Evolutionary conservation across 805 yeast species (phyloP).

Genomic region (Lipomyces chichibuensis): DNA sequence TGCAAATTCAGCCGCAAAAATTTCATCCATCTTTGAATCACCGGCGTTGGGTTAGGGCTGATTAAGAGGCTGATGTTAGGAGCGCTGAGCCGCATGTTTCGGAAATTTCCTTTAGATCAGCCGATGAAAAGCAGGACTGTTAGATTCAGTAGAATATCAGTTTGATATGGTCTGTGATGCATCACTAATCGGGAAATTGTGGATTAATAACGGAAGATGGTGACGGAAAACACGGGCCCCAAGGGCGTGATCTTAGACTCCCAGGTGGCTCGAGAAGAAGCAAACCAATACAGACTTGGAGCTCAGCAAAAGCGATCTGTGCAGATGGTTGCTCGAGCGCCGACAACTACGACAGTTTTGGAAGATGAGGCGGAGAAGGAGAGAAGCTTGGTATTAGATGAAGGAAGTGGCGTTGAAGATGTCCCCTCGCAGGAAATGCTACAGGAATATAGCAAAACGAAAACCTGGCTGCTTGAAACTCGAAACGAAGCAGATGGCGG

Average conservation of each 20-base stretch:
- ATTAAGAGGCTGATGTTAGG: too few species aligned
- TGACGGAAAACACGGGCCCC: slow-evolving; percentile 21
- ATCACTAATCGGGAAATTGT: not conserved
- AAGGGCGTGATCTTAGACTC: slow-evolving; percentile 20
- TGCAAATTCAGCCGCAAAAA: not conserved
- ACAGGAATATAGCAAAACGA: not conserved
- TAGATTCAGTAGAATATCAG: not conserved
- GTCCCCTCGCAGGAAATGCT: not conserved
- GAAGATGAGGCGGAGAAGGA: slow-evolving; percentile 13
- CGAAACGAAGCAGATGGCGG: not conserved
- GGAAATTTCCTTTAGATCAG: not conserved
- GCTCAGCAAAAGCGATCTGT: not conserved
- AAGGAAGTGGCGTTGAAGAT: not conserved
- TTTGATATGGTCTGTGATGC: too few species aligned
- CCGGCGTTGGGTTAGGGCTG: slow-evolving; percentile 4
- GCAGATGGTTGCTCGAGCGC: slow-evolving; percentile 7
- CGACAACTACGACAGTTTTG: slow-evolving; percentile 9
- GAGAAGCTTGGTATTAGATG: not conserved
- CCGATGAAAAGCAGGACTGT: too few species aligned
- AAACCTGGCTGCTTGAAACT: not conserved
- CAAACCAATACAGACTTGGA: not conserved
- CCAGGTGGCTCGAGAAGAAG: slow-evolving; percentile 3
- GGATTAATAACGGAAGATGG: not conserved
- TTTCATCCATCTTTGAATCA: not conserved
- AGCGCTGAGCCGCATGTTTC: slow-evolving; percentile 6